Conservation (phyloP, 2,329 filamentous ascomycete species). For the Fusarium humuli region DNA sequence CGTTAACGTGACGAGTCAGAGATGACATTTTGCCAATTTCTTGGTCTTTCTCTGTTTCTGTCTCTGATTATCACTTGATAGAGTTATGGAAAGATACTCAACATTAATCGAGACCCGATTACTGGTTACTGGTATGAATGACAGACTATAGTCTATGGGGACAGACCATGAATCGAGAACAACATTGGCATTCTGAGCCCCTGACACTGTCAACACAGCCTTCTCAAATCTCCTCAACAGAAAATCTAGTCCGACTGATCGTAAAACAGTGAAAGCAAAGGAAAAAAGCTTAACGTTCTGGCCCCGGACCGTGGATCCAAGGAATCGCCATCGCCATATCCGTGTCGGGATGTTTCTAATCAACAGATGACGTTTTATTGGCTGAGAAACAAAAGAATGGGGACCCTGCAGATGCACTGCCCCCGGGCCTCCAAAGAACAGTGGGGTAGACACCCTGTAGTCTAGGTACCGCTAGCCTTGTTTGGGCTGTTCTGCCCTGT, state of each 20-base stretch:
- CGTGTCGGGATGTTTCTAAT: conserved; percentile 17
- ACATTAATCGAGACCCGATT: background rate
- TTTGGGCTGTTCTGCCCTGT: conserved; percentile 1
- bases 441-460: conserved; percentile 6
- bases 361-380: background rate
- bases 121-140: background rate
- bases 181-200: conserved; percentile 10
- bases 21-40: background rate
- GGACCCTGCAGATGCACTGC: conserved; percentile 29
- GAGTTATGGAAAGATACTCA: background rate
- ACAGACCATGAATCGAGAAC: conserved; percentile 22
- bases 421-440: conserved; percentile 23
- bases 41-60: background rate
- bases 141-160: conserved; percentile 6
- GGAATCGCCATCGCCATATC: conserved; percentile 40
- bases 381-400: conserved; percentile 16
- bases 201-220: conserved; percentile 20
- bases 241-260: conserved; percentile 12
- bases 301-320: conserved; percentile 17
- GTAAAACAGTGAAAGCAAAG: conserved; percentile 5
- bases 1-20: background rate
- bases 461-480: conserved; percentile 2
- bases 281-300: conserved; percentile 38
- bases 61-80: background rate
- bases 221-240: conserved; percentile 28